Evolutionary conservation across 2,329 filamentous ascomycete genomes (phyloP), one percentile per base, ranked within the genome.

Genomic region (Trichophaea hybrida): DNA sequence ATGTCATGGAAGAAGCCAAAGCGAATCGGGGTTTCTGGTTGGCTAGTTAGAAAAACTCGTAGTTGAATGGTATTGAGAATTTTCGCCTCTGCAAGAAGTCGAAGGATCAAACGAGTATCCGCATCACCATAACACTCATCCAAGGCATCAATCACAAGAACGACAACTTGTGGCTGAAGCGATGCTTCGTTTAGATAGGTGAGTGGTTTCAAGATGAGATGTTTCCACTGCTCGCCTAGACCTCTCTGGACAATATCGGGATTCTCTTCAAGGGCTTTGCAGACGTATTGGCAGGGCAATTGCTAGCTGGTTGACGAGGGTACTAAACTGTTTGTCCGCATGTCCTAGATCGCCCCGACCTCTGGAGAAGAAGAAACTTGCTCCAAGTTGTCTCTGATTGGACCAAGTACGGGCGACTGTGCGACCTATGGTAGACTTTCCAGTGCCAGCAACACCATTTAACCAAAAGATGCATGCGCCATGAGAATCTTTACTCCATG

Each of bases 111-210:
- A 17, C 33, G 6, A 15, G 64, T 59, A 38, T 67, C 62, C 17
- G 66, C 44, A 8, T 68, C 59, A 4, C 31, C 33, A 4, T 68
- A 65, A 50, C 69, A 71, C 57, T 71, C 68, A 59, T 71, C 69
- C 17, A 71, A 60, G 2, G 70, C 69, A 61, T 71, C 70, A 17
- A 70, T 63, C 0, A 71, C 64, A 24, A 71, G 35, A 43, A 61
- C 49, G 15, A 49, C 38, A 8, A 15, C 6, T 24, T 49, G 10
- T 8, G n/a, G 46, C 31, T 17, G 8, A 49, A 24, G 17, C 7
- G 46, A 24, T 35, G n/a, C n/a, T n/a, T n/a, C n/a, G n/a, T n/a
- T n/a, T n/a, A n/a, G n/a, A n/a, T 52, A 5, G 31, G 49, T 31
- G 10, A 52, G 32, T 12, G 49, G 49, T 15, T 52, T 6, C 7